Evolutionary conservation across 495 filamentous ascomycete genomes (phyloP).

Genomic region (Penicillium waksmanii): DNA sequence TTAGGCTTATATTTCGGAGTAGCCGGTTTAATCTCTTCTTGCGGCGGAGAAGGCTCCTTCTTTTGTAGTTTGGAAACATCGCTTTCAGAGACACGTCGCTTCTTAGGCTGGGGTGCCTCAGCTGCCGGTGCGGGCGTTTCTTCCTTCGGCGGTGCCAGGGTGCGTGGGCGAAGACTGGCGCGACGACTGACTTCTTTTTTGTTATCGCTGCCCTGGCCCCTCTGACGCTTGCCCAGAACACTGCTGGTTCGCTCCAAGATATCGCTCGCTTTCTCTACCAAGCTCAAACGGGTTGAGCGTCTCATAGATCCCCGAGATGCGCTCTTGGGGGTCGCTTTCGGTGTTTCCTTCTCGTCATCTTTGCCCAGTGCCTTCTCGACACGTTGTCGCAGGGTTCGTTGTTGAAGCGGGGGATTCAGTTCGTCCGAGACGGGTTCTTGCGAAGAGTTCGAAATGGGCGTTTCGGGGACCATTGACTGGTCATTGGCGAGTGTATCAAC

Average conservation of each 20-base stretch:
- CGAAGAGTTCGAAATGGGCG: conserved; percentile 46
- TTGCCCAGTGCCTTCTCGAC: conserved; percentile 50
- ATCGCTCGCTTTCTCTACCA: conserved; percentile 49
- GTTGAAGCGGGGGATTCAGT: conserved; percentile 40
- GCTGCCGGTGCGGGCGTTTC: conserved; percentile 23
- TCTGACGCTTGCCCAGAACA: conserved; percentile 60
- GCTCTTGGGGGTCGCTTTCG: conserved; percentile 19
- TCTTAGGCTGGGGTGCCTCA: conserved; percentile 47
- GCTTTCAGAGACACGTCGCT: conserved; percentile 52
- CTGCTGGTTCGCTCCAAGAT: conserved; percentile 46
- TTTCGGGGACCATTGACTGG: conserved; percentile 43
- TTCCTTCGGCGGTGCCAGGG: conserved; percentile 36
- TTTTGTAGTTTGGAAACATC: conserved; percentile 49
- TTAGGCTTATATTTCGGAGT: conserved; percentile 51
- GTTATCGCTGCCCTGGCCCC: conserved; percentile 43
- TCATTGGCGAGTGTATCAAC: conserved; percentile 40
- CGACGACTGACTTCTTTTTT: conserved; percentile 47
- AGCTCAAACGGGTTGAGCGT: conserved; percentile 45
- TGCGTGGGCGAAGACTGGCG: conserved; percentile 45
- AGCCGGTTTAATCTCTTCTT: conserved; percentile 32
- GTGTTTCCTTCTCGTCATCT: conserved; percentile 39
- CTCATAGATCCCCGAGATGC: conserved; percentile 28
- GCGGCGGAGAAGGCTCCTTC: conserved; percentile 36
- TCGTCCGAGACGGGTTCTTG: conserved; percentile 45
- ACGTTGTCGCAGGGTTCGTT: conserved; percentile 52